Evolutionary conservation across 116 monocot genomes (phyloP).

Genomic region (Iris pallida): DNA sequence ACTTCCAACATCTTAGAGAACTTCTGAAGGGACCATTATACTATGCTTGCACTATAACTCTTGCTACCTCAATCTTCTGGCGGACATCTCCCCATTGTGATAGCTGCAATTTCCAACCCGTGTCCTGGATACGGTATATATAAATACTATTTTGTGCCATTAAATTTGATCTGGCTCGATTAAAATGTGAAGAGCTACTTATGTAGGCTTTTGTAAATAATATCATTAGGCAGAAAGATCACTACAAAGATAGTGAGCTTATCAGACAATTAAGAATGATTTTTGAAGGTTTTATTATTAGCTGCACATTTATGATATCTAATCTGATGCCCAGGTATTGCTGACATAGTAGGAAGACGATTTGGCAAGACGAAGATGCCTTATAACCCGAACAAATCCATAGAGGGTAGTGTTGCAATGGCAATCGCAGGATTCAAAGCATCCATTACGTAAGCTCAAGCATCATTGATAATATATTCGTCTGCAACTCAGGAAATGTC

Average conservation of each 20-base stretch:
- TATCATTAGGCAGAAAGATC: not conserved
- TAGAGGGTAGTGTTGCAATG: constrained; percentile 75
- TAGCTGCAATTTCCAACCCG: constrained; percentile 85
- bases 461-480: not conserved
- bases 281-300: not conserved
- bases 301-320: not conserved
- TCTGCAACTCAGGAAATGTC: not conserved
- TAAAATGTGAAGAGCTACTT: too few species aligned
- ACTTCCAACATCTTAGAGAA: constrained; percentile 44
- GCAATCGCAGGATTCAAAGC: constrained; percentile 58
- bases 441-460: constrained; percentile 47
- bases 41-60: constrained; percentile 83
- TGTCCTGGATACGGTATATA: constrained; percentile 89
- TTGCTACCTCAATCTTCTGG: constrained; percentile 77
- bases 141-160: too few species aligned
- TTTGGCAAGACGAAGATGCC: constrained; percentile 67
- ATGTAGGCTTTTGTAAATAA: too few species aligned
- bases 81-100: constrained; percentile 77
- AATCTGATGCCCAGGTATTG: constrained; percentile 50
- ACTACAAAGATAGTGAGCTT: not conserved
- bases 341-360: constrained; percentile 77
- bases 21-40: constrained; percentile 88
- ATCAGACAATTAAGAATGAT: not conserved
- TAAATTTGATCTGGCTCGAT: too few species aligned
- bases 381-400: constrained; percentile 72